Base-by-base conservation (phyloP, 768 basidiomycete genomes). In the Mycena crocata region DNA sequence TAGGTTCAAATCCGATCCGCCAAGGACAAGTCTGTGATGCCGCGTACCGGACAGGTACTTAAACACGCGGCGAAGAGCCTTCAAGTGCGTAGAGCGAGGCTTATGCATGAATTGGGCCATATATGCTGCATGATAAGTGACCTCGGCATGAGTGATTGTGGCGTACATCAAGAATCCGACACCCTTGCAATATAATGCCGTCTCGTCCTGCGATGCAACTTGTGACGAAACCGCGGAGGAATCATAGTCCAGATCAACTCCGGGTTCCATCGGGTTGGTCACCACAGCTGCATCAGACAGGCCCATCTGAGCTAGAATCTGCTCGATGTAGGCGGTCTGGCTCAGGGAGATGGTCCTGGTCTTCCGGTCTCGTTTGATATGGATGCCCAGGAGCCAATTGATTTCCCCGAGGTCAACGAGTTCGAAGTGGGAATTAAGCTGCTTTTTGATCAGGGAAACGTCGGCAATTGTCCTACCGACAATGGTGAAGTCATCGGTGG, bases 361-460 rank as follows among this genome's bases (percentile, higher is more conserved):
- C 21, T 67, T 30, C 0, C 37, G 42, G 30, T 80, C 68, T 1
- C 64, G 64, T 2, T 26, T 56, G 31, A 79, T 61, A 30, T 69
- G 19, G 13, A 79, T 68, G 10, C 77, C 73, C 5, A 80, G 69
- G 1, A 78, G 57, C 68, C 70, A 77, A 35, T 69, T 71, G 9
- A 73, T 37, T 45, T 74, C 69, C 0, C 78, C 74, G 1, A 78
- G 54, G 37, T 78, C 74, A 5, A 71, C 62, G 9, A 77, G 68
- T 17, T 69, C 69, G 28, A 70, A 55, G 37, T 64, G 50, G 44
- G 40, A 3, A 49, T 69, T 61, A 26, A 61, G 59, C 23, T 61
- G 59, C 10, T 42, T 50, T 26, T 61, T 62, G 51, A 62, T 62
- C 10, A n/a, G 60, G 24, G 23, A 32, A 52, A 61, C 77, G 48